A percentile compares a stretch with the other conserved stretches of the same genome.
Conservation (phyloP, 768 basidiomycete genomes). For the Flagelloscypha sp. region DNA sequence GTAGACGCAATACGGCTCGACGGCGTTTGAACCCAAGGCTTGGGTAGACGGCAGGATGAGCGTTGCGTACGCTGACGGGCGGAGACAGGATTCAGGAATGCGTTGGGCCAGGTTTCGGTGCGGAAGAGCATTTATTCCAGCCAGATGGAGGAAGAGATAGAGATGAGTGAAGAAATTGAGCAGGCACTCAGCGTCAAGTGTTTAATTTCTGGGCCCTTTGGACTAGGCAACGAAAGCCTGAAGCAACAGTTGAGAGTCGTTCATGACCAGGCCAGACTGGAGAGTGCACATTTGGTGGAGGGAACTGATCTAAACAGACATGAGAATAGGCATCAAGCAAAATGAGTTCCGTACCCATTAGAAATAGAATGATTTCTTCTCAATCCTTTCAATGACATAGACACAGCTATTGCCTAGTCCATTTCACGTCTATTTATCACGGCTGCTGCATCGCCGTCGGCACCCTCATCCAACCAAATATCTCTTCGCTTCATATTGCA, state of each 20-base stretch:
- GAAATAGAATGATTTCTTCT: constrained; percentile 49
- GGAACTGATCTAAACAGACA: constrained; percentile 39
- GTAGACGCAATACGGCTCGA: constrained; percentile 89
- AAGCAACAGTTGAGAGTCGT: constrained; percentile 59
- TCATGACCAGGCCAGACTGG: constrained; percentile 70
- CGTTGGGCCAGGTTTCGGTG: constrained; percentile 69
- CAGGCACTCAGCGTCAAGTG: constrained; percentile 30
- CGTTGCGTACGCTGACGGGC: constrained; percentile 70
- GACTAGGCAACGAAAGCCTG: constrained; percentile 58
- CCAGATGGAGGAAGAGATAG: constrained; percentile 80
- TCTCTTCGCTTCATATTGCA: too few relatives aligned
- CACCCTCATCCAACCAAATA: too few relatives aligned
- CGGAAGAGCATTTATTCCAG: constrained; percentile 62
- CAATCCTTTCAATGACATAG: constrained; percentile 46
- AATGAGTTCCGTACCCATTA: constrained; percentile 35
- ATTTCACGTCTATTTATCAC: too few relatives aligned
- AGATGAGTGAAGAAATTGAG: constrained; percentile 91
- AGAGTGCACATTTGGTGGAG: constrained; percentile 77
- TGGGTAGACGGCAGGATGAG: constrained; percentile 93
- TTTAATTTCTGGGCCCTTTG: constrained; percentile 25
- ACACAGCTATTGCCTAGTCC: constrained; percentile 62
- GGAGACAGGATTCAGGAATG: constrained; percentile 86
- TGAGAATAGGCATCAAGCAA: constrained; percentile 4
- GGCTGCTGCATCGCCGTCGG: constrained; percentile 29
- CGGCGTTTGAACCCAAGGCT: constrained; percentile 82